phyloP scores from a whole-genome alignment of 805 yeast species.

The Myxozyma kluyveri region DNA sequence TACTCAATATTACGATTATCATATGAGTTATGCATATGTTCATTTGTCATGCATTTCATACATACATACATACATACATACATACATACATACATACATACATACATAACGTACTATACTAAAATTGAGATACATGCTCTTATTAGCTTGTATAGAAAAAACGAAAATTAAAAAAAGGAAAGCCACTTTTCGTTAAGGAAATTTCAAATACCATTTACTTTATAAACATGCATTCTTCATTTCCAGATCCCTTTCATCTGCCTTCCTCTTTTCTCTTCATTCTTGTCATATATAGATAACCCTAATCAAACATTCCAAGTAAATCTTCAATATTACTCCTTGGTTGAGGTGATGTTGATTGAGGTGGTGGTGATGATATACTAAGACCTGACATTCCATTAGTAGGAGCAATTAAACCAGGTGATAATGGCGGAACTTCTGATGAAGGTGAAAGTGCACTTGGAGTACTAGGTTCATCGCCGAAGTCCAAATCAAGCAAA shows the following conservation, averaged over 20 bases:
- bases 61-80: background rate
- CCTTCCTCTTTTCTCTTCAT: background rate
- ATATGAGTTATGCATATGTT: too few species aligned
- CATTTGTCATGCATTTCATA: background rate
- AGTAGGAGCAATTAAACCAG: conserved; percentile 27
- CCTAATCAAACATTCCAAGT: conserved; percentile 27
- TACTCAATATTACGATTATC: too few species aligned
- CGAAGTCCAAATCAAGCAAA: conserved; percentile 80
- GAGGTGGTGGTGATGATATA: conserved; percentile 40
- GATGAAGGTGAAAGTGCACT: conserved; percentile 28
- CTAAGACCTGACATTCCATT: conserved; percentile 67
- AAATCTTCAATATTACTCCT: conserved; percentile 30
- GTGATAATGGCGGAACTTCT: conserved; percentile 10
- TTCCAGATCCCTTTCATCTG: background rate
- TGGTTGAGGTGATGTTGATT: conserved; percentile 20
- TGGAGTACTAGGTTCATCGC: conserved; percentile 39
- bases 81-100: too few species aligned
- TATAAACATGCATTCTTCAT: background rate
- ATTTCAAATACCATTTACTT: background rate
- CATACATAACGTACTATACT: background rate
- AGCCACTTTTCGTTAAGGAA: background rate
- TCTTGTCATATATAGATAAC: background rate
- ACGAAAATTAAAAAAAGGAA: background rate
- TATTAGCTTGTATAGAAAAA: background rate
- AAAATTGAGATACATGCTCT: background rate